These are phyloP conservation scores for Pichia sp. DNA, from an alignment of 1,139 yeast species.

Conservation along the genomic window DNA sequence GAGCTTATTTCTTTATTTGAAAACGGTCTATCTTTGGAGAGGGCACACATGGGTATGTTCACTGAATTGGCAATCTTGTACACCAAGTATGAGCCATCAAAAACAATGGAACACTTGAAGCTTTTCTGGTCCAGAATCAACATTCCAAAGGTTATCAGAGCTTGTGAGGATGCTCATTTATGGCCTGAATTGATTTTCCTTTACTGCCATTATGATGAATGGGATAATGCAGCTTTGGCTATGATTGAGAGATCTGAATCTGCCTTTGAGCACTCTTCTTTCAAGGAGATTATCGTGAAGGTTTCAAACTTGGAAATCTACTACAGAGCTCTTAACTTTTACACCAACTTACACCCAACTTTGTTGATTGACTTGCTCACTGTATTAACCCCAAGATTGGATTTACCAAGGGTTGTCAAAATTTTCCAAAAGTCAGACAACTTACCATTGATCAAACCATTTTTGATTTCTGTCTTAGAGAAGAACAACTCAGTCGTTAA, in stretches of 20 bases:
- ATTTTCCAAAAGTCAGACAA: conserved; percentile 94
- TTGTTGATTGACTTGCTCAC: conserved; percentile 79
- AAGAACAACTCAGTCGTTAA: conserved; percentile 90
- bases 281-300: conserved; percentile 91
- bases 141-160: conserved; percentile 93
- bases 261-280: conserved; percentile 88
- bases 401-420: conserved; percentile 90
- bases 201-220: conserved; percentile 97
- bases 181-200: conserved; percentile 96
- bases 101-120: conserved; percentile 94
- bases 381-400: conserved; percentile 85
- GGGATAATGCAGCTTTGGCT: conserved; percentile 98
- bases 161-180: conserved; percentile 88
- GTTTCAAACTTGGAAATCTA: conserved; percentile 95
- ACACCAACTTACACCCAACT: conserved; percentile 88
- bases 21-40: conserved; percentile 92
- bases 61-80: conserved; percentile 90
- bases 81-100: conserved; percentile 84
- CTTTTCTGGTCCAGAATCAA: conserved; percentile 97
- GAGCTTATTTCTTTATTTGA: conserved; percentile 90
- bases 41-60: conserved; percentile 99
- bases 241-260: conserved; percentile 94
- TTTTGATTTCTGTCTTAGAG: conserved; percentile 82
- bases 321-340: conserved; percentile 94
- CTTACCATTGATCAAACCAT: conserved; percentile 92